Percentiles rank a stretch among this genome's conserved stretches.
These are phyloP conservation scores for Talaromyces funiculosus DNA, from an alignment of 2,329 filamentous ascomycete species.

Conservation along the genomic window DNA sequence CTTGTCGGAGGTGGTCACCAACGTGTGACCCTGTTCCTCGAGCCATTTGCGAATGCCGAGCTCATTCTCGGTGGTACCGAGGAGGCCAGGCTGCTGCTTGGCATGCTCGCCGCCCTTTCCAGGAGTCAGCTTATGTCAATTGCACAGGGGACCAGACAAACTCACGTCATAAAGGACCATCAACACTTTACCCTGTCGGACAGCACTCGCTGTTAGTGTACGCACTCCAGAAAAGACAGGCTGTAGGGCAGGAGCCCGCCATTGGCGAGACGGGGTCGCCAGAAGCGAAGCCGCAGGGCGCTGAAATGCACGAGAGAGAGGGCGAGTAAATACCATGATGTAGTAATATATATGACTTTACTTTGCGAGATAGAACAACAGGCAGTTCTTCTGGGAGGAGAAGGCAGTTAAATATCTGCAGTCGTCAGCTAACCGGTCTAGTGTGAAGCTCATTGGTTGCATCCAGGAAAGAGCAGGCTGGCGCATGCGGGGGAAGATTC, in stretches of 20 bases:
- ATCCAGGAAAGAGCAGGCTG: background rate
- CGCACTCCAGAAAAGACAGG: slow-evolving; percentile 46
- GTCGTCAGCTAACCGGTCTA: background rate
- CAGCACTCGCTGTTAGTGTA: slow-evolving; percentile 60
- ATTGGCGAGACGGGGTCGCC: slow-evolving; percentile 26
- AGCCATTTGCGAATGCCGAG: slow-evolving; percentile 96
- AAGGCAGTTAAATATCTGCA: background rate
- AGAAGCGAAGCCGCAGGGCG: slow-evolving; percentile 51
- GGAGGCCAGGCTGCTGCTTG: slow-evolving; percentile 76
- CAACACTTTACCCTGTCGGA: slow-evolving; percentile 88
- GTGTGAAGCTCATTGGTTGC: background rate
- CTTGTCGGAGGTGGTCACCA: slow-evolving; percentile 97
- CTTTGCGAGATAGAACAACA: background rate
- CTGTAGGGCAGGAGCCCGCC: slow-evolving; percentile 27
- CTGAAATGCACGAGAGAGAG: slow-evolving; percentile 51
- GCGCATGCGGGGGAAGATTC: slow-evolving; percentile 2
- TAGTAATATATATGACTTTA: slow-evolving; percentile 20
- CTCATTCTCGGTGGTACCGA: slow-evolving; percentile 97
- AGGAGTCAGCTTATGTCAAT: background rate
- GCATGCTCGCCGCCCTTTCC: slow-evolving; percentile 71
- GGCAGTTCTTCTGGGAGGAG: background rate
- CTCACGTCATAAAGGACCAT: slow-evolving; percentile 86
- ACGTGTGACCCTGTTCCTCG: slow-evolving; percentile 91
- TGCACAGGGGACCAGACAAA: slow-evolving; percentile 18
- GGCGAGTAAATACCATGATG: slow-evolving; percentile 61